Percentiles rank a stretch among this genome's conserved stretches.
Conservation (phyloP, 257 asterid genomes). For the Solanum chmielewskii region DNA sequence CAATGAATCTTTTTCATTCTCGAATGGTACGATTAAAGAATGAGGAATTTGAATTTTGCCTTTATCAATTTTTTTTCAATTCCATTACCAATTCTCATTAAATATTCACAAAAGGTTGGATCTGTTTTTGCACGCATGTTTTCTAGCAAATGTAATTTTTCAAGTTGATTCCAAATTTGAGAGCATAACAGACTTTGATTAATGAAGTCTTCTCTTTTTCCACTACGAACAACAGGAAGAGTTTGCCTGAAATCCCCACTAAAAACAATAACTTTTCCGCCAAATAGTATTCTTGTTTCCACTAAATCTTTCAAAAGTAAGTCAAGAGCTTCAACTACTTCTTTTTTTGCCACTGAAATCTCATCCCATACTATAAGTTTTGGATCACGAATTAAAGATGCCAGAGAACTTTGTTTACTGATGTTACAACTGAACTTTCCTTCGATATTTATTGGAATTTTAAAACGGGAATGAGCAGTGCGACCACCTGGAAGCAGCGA, state of each 20-base stretch:
- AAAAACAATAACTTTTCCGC: neutral
- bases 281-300: neutral
- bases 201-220: neutral
- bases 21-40: neutral
- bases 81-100: neutral
- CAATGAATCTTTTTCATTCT: too few species aligned
- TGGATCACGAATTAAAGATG: neutral
- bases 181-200: neutral
- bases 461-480: too few species aligned
- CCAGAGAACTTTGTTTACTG: neutral
- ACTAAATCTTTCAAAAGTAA: neutral
- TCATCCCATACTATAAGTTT: neutral
- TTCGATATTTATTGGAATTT: too few species aligned
- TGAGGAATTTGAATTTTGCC: neutral
- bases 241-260: neutral
- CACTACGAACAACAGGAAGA: neutral
- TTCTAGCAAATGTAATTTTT: neutral
- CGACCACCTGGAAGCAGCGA: too few species aligned
- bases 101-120: neutral
- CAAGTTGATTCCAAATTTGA: neutral
- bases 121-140: neutral
- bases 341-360: neutral
- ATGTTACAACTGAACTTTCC: neutral
- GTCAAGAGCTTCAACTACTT: neutral
- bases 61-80: too few species aligned